Conservation (phyloP, 2,329 filamentous ascomycete species). For the Diaporthe sp. region DNA sequence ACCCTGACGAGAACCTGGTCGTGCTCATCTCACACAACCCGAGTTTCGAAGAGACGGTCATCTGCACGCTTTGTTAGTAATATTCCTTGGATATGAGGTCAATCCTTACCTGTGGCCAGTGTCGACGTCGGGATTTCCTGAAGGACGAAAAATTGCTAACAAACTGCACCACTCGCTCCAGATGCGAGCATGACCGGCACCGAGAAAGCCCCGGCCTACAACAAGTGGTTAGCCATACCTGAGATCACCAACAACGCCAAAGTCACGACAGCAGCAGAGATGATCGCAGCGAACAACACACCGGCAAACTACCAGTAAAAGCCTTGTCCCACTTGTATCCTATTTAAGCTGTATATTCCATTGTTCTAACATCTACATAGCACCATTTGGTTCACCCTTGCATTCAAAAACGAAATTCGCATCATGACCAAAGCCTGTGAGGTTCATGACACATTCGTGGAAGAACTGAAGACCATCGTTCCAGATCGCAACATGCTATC, state of each 20-base stretch:
- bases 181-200: not conserved
- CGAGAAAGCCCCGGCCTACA: not conserved
- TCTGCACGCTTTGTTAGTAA: conserved; percentile 6
- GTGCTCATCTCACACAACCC: not conserved
- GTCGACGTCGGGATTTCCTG: not conserved
- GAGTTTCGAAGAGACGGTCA: not conserved
- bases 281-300: not conserved
- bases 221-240: not conserved
- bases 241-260: not conserved
- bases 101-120: not conserved
- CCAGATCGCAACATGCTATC: conserved; percentile 38
- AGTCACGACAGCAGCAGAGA: not conserved
- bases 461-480: conserved; percentile 34
- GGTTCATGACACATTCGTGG: conserved; percentile 43
- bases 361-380: conserved; percentile 26
- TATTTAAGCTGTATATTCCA: accelerated
- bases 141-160: not conserved
- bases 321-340: accelerated
- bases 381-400: conserved; percentile 49
- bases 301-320: not conserved
- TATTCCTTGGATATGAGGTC: not conserved
- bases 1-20: not conserved
- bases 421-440: conserved; percentile 47
- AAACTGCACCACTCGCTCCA: not conserved
- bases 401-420: conserved; percentile 49